Conservation (phyloP, 2,329 filamentous ascomycete species). For the Amesomyces nigricolor region DNA sequence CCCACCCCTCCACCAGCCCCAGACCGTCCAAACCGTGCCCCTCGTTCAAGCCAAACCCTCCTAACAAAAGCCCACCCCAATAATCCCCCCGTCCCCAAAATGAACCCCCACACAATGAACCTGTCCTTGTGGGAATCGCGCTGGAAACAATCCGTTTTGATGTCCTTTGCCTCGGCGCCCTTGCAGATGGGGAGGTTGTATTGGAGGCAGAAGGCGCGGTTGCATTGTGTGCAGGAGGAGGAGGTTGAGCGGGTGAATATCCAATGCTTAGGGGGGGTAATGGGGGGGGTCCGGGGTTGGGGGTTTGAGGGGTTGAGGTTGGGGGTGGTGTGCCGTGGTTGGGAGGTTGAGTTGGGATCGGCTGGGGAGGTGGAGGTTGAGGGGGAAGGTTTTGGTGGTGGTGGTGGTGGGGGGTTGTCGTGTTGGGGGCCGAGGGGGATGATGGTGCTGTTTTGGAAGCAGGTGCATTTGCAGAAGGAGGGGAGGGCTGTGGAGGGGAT, state of each 20-base stretch:
- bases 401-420: constrained; percentile 25
- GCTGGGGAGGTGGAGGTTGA: constrained; percentile 17
- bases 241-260: constrained; percentile 33
- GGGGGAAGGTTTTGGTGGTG: constrained; percentile 25
- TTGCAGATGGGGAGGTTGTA: constrained; percentile 58
- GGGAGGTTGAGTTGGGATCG: constrained; percentile 16
- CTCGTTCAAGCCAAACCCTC: constrained; percentile 30
- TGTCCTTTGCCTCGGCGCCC: constrained; percentile 55
- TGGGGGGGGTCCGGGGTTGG: too few relatives aligned
- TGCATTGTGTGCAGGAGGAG: constrained; percentile 55
- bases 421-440: constrained; percentile 52
- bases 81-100: constrained; percentile 52
- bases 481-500: constrained; percentile 45
- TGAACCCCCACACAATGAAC: constrained; percentile 61
- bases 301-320: too few relatives aligned
- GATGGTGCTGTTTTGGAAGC: constrained; percentile 64
- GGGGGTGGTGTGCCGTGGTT: constrained; percentile 21
- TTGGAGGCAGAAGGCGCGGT: constrained; percentile 59
- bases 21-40: constrained; percentile 3
- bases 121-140: constrained; percentile 62
- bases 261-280: constrained; percentile 16
- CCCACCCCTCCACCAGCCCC: not conserved
- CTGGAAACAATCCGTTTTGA: constrained; percentile 60
- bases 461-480: constrained; percentile 65
- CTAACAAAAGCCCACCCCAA: constrained; percentile 55